Conservation (phyloP, 2,329 filamentous ascomycete genomes). For the Fusarium odoratissimum region DNA sequence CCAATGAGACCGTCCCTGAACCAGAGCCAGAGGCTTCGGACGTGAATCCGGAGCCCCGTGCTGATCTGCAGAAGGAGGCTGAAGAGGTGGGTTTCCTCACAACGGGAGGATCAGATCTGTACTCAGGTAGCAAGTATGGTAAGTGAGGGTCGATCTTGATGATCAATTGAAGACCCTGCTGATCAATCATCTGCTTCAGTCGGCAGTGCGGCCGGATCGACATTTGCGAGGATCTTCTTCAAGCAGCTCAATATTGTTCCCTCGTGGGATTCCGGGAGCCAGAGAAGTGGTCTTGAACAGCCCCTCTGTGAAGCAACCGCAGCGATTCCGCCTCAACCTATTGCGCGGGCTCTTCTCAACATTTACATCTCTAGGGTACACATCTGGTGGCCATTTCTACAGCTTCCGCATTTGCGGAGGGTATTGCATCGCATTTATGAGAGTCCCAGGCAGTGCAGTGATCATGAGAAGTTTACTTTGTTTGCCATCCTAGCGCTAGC, state of each 20-base stretch:
- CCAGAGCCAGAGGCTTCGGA: neutral
- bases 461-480: neutral
- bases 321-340: neutral
- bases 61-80: neutral
- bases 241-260: neutral
- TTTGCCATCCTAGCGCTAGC: neutral
- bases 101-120: neutral
- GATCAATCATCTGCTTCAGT: neutral
- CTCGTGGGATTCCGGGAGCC: neutral
- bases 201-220: constrained; percentile 10
- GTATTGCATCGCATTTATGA: neutral
- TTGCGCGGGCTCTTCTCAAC: neutral
- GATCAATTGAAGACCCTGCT: neutral
- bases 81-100: constrained; percentile 6
- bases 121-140: constrained; percentile 7
- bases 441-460: fast-evolving
- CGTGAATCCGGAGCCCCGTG: neutral
- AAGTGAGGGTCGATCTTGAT: neutral
- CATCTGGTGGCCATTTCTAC: neutral
- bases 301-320: fast-evolving
- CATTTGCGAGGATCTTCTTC: constrained; percentile 15
- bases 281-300: neutral
- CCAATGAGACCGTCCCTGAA: neutral
- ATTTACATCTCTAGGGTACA: neutral
- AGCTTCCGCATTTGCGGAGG: neutral